Evolutionary conservation across 225 moss, liverwort and hornwort genomes (phyloP), one percentile per base, ranked within the genome.

Genomic region (Rhytidiadelphus loreus): DNA sequence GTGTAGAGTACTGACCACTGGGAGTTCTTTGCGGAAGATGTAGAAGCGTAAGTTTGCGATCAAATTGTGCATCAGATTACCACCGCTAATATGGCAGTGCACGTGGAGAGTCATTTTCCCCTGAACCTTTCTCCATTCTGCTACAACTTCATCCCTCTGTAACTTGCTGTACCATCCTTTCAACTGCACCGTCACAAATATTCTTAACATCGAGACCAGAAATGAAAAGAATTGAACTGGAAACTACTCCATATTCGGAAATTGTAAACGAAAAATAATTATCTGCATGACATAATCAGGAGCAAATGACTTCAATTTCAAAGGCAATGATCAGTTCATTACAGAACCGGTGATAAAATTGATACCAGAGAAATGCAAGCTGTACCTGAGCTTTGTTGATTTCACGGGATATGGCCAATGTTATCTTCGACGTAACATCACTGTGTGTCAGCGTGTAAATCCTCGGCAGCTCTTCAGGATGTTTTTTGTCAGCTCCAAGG

Each of bases 31-130:
- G 83, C 96, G 94, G 84, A 98, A 98, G 69, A 98, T 96, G 80
- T 96, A 96, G 86, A 96, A 97, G n/a, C 98, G 97, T 57, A 98
- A 86, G 88, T 93, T 96, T 16, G 98, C 96, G 59, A 98, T 96
- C 32, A 96, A 87, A 60, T 94, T 95, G 94, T 96, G 97, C 61
- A 96, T 81, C 85, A 95, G 88, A 86, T 97, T 95, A 8, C 95
- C 95, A 29, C 96, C 98, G 76, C 96, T 98, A 44, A 98, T 97
- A 64, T 98, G 98, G 89, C 98, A 98, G 92, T 98, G 98, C 7
- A 98, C 98, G 68, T 98, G 98, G 60, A 98, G 97, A 29, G 94
- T 90, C 97, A 98, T 98, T 77, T 95, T 96, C 7, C 97, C 98
- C 76, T 96, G 93, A 18, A 95, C 94, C 80, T 92, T 94, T 86